Base-by-base conservation (phyloP, 1,284 basidiomycete genomes). In the Sanguinoderma infundibulare region DNA sequence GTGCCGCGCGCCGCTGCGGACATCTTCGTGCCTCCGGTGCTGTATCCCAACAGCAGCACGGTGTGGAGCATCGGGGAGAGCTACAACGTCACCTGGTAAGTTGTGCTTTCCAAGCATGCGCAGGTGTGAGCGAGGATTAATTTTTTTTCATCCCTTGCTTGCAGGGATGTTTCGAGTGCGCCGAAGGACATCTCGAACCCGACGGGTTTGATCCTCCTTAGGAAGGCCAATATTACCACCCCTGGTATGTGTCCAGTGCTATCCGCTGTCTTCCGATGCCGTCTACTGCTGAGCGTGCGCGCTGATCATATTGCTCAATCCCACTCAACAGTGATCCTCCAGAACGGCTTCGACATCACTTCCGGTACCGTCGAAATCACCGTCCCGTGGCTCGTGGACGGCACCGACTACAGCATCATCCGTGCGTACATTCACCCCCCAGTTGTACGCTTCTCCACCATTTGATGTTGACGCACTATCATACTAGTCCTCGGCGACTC, bases 161-260 rank as follows among this genome's bases (percentile, higher is more conserved):
- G n/a, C 46, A 80, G 79, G 83, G 66, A 83, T 59, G 72, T 69
- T 5, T 75, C 77, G 1, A 59, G 70, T 35, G 57, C 74, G 24
- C 83, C 82, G 5, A 34, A 55, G 12, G 62, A 83, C 30, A 79
- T 85, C 66, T 82, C 82, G 28, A 83, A 84, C 67, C 64, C 70
- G 20, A 28, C 60, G 10, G 82, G 83, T 20, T 30, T 55, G 54
- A 73, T 84, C 53, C 69, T 71, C 53, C 73, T 83, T 34, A 72
- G 80, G 55, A 72, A 77, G 55, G 71, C 70, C 22, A 62, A 67
- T 20, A 36, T 40, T 10, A 77, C 78, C 6, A 71, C 71, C 49
- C 69, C 67, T 51, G 38, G 71, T 75, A 24, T n/a, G 62, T 24
- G 32, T 28, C 10, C 28, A 14, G n/a, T 7, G 7, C 10, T 24